Evolutionary conservation across 1,284 basidiomycete species (phyloP).

Genomic region (Malassezia caprae): DNA sequence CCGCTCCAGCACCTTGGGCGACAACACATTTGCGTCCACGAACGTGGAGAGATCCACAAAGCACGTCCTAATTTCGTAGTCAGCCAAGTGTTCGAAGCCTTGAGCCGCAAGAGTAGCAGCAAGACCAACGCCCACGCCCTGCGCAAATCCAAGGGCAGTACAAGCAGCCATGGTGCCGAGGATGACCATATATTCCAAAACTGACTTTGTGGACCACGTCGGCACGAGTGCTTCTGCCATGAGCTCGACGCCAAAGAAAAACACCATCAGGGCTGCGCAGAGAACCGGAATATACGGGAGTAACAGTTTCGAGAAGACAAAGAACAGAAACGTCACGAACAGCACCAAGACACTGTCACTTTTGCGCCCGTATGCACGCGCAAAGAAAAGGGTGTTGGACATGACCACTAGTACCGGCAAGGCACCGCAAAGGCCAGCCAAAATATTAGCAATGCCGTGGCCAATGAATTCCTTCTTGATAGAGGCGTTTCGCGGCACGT

Average conservation of each 20-base stretch:
- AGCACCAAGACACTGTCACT: background rate
- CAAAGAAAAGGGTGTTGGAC: conserved; percentile 8
- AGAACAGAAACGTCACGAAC: background rate
- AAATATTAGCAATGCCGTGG: conserved; percentile 3
- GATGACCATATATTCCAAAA: conserved; percentile 9
- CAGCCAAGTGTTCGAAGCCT: conserved; percentile 9
- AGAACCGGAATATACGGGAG: conserved; percentile 5
- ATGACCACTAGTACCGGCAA: conserved; percentile 4
- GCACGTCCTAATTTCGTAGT: conserved; percentile 11
- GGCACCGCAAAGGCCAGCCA: background rate
- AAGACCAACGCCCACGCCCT: conserved; percentile 5
- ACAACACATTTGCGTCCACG: background rate
- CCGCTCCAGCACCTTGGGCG: background rate
- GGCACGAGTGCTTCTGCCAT: conserved; percentile 12
- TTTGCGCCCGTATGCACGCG: background rate
- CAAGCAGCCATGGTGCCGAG: conserved; percentile 6
- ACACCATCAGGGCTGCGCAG: conserved; percentile 9
- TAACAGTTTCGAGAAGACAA: conserved; percentile 4
- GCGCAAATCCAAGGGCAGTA: conserved; percentile 8
- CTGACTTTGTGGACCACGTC: conserved; percentile 4
- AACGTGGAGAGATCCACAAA: background rate
- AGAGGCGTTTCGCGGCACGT: background rate
- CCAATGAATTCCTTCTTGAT: conserved; percentile 8
- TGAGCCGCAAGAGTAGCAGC: conserved; percentile 8
- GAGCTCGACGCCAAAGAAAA: conserved; percentile 9